Evolutionary conservation across 208 protist genomes (phyloP).

Genomic region (Leptomonas pyrrhocoris): DNA sequence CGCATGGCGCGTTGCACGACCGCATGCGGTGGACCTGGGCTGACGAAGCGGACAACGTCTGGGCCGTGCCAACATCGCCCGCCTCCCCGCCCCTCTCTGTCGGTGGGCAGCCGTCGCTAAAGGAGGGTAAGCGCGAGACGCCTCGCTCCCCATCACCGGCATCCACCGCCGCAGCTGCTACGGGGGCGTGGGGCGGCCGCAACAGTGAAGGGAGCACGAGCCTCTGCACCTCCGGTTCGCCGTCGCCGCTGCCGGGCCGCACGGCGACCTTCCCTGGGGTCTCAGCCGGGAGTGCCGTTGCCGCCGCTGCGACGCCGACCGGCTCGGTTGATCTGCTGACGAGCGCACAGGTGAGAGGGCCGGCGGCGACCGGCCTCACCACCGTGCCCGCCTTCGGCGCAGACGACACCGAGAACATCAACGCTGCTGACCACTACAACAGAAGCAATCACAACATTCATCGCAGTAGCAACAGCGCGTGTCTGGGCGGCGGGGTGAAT

Average conservation of each 20-base stretch:
- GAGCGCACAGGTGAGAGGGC: background rate
- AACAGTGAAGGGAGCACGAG: constrained; percentile 7
- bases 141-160: constrained; percentile 24
- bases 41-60: constrained; percentile 28
- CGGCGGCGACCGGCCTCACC: background rate
- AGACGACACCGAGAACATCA: no score
- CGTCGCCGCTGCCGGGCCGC: constrained; percentile 21
- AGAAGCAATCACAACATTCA: background rate
- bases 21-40: constrained; percentile 25
- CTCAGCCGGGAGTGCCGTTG: background rate
- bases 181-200: background rate
- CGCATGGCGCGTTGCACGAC: background rate
- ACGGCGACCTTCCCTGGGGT: constrained; percentile 21
- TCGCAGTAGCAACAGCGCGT: no score
- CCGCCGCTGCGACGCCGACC: background rate
- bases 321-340: background rate
- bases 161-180: background rate
- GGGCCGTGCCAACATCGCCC: constrained; percentile 12
- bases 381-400: background rate
- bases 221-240: constrained; percentile 12
- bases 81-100: constrained; percentile 22
- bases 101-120: constrained; percentile 28
- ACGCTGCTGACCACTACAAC: background rate
- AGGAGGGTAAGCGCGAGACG: constrained; percentile 30
- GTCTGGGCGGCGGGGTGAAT: no score